Base-by-base conservation (phyloP, 495 filamentous ascomycete species). In the Aspergillus diversus region DNA sequence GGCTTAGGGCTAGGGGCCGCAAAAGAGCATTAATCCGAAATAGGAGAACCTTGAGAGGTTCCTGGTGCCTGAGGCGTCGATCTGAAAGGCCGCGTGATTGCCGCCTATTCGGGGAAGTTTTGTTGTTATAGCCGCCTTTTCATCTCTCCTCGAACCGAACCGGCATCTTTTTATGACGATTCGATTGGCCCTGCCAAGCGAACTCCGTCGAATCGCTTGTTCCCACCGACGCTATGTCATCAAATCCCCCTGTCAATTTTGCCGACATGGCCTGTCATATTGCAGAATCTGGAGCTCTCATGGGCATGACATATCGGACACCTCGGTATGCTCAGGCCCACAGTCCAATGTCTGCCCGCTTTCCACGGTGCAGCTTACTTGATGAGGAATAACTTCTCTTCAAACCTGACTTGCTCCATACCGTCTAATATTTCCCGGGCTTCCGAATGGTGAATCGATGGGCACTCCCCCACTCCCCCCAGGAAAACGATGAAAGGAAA, bases 41-140 rank as follows among this genome's bases (percentile, higher is more conserved):
- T 8, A 27, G 56, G 56, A 49, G n/a, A 59, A 49, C 43, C 43
- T 59, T 59, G 56, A 50, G 43, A 50, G 56, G 17, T 42, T 42
- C 4, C 33, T 27, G 27, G 13, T 37, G 27, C 34, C 52, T 55
- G 32, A 33, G 52, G 47, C 27, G 47, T 50, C 21, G 9, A 50
- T 5, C 9, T 0, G 5, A 17, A 16, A 49, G 21, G 16, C 47
- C 47, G 46, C 46, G 46, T 49, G 46, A 17, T 16, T 1, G 5
- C 15, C 37, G 47, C 47, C 21, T 50, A 8, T 21, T 27, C 6
- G n/a, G n/a, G n/a, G n/a, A n/a, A n/a, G n/a, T n/a, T n/a, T n/a
- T n/a, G n/a, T n/a, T n/a, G n/a, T n/a, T n/a, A n/a, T 50, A 5
- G 47, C n/a, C 16, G 47, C 27, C 47, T 27, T 50, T 50, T 50